Evolutionary conservation across 2,329 filamentous ascomycete genomes (phyloP).

Genomic region (Colletotrichum scovillei): DNA sequence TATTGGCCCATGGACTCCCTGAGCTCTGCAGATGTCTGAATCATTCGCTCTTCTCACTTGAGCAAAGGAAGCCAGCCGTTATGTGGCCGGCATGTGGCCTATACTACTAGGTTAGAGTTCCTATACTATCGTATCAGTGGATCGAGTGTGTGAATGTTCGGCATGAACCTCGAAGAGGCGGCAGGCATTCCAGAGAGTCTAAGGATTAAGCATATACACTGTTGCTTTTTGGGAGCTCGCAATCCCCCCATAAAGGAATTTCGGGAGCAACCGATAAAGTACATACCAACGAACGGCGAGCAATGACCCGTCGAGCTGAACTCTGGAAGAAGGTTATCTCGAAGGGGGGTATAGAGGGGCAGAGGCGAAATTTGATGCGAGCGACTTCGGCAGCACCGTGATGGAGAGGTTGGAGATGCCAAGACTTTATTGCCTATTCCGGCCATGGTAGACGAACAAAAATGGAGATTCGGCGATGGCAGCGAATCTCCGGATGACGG

Average conservation of each 20-base stretch:
- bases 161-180: background rate
- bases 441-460: background rate
- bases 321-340: constrained; percentile 1
- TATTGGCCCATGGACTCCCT: too few relatives aligned
- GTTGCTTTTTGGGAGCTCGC: background rate
- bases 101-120: background rate
- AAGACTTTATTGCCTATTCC: constrained; percentile 4
- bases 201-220: background rate
- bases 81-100: background rate
- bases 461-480: background rate
- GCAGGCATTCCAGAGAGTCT: background rate
- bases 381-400: constrained; percentile 17
- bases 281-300: background rate
- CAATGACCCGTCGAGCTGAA: background rate
- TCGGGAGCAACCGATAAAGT: background rate
- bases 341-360: constrained; percentile 5
- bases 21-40: background rate
- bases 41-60: background rate
- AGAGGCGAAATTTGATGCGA: background rate
- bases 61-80: background rate
- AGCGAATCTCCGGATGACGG: background rate
- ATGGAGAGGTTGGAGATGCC: constrained; percentile 5
- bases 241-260: background rate
- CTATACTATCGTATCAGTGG: background rate
- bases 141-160: background rate